Base-by-base conservation (phyloP, 148 eudicot species). In the Rhododendron kiyosumense region DNA sequence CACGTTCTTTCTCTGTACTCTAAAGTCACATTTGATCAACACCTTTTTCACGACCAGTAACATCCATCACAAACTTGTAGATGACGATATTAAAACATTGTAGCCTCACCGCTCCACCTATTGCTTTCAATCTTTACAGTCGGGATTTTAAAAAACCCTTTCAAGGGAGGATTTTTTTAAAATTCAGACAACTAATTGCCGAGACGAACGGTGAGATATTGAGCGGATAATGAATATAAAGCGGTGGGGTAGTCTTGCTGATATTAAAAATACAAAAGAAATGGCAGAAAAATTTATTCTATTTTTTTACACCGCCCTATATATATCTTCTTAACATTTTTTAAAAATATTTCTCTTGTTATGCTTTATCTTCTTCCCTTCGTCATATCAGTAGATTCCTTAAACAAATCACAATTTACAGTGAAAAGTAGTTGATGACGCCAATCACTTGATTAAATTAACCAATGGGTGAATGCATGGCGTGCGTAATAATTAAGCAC, bases 151-250 rank as follows among this genome's bases (percentile, higher is more conserved):
- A 41, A 41, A 41, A 5, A 6, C 7, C 1, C 45, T 41, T 41
- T 0, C 7, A 41, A 1, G 7, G 0, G 1, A 41, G 7, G 6
- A 0, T 41, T 41, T 41, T 41, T 41, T 41, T 0, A 6, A 41
- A 41, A 41, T 41, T 0, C 7, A 7, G 1, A 5, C 0, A 7
- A 41, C 0, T 41, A 41, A 41, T 41, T 41, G 0, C 0, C 1
- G 45, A 41, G 8, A 41, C 7, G 45, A 6, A 41, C 7, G 7
- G 45, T 41, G 45, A 5, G 7, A 6, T 41, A 41, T 41, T 41
- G 45, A 41, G 1, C 45, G 0, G 8, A 1, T 8, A 7, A 1
- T 41, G 7, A 41, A 41, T 41, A 41, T 41, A 5, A 5, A 41
- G 7, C 1, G 45, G 7, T 5, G 0, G 7, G 45, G 5, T 5